Conservation (phyloP, 441 rosid species). For the Mallotus japonicus region DNA sequence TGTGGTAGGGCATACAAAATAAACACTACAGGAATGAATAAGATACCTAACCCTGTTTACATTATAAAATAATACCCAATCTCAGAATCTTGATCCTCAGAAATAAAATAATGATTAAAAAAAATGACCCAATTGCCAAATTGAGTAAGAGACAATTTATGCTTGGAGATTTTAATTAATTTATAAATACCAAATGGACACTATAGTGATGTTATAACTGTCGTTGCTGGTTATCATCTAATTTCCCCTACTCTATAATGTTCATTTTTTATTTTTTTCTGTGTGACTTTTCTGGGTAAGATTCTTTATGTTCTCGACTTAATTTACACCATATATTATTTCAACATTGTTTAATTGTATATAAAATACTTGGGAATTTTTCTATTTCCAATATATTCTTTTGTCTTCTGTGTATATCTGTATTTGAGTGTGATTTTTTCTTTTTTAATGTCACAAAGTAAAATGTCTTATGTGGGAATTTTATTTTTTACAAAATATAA, state of each 20-base stretch:
- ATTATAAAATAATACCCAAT: not conserved
- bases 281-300: not conserved
- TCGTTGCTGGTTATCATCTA: not conserved
- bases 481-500: too few species aligned
- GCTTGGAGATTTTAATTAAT: not conserved
- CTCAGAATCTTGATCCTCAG: not conserved
- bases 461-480: too few species aligned
- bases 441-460: too few species aligned
- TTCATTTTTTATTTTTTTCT: not conserved
- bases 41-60: not conserved
- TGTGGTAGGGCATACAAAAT: not conserved
- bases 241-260: not conserved
- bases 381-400: too few species aligned
- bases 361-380: not conserved
- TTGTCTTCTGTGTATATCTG: too few species aligned
- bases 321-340: not conserved
- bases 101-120: slow-evolving; percentile 5
- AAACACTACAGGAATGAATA: not conserved
- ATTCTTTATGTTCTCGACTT: not conserved
- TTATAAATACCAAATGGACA: not conserved
- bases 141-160: slow-evolving; percentile 7
- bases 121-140: slow-evolving; percentile 8
- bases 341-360: not conserved
- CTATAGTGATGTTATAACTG: slow-evolving; percentile 8
- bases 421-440: too few species aligned